Conservation (phyloP, 805 yeast genomes). For the Ogataea trehaloabstinens region DNA sequence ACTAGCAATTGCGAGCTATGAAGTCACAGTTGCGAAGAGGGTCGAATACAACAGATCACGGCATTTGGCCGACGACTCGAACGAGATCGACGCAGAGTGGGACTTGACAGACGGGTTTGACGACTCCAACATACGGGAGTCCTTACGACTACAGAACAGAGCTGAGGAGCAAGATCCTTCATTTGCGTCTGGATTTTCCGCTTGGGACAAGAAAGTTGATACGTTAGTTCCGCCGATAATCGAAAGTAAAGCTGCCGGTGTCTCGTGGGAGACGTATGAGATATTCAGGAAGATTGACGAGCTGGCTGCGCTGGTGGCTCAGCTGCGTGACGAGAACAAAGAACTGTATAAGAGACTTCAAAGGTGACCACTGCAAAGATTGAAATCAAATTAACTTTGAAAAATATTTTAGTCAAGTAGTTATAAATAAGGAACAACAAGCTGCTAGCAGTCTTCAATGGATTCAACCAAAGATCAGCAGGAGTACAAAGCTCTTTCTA, state of each 20-base stretch:
- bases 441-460: no score
- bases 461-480: conserved; percentile 16
- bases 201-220: conserved; percentile 53
- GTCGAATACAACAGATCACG: conserved; percentile 67
- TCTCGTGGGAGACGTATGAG: conserved; percentile 63
- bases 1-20: conserved; percentile 57
- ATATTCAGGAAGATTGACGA: conserved; percentile 51
- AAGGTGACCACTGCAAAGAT: no score
- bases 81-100: conserved; percentile 78
- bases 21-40: conserved; percentile 64
- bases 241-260: conserved; percentile 51
- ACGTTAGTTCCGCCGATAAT: conserved; percentile 57
- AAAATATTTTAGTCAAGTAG: no score
- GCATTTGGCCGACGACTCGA: conserved; percentile 72
- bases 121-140: conserved; percentile 36
- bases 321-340: conserved; percentile 1
- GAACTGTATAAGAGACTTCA: neutral
- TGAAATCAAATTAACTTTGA: no score
- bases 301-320: conserved; percentile 27
- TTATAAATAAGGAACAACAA: no score
- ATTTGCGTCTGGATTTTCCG: conserved; percentile 47
- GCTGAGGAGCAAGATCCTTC: conserved; percentile 73
- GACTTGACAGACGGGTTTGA: conserved; percentile 74
- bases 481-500: conserved; percentile 31
- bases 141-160: conserved; percentile 48